Evolutionary conservation across 768 basidiomycete genomes (phyloP).

Genomic region (button mushroom (Agaricus bisporus)): DNA sequence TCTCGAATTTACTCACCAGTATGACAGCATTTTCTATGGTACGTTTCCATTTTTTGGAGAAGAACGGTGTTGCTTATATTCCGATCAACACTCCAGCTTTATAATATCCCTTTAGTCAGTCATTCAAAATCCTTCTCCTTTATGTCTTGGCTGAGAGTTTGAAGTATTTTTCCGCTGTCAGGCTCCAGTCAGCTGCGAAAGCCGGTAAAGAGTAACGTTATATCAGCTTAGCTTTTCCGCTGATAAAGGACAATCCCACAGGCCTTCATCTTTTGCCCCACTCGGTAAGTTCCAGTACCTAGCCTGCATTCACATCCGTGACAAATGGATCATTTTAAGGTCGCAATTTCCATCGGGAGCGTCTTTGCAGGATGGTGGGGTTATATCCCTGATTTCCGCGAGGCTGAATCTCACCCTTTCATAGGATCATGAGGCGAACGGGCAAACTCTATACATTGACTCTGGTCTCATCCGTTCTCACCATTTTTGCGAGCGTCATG

Average conservation of each 20-base stretch:
- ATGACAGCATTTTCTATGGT: slow-evolving; percentile 80
- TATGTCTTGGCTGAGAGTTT: background rate
- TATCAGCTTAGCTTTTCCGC: slow-evolving; percentile 8
- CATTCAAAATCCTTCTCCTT: slow-evolving; percentile 1
- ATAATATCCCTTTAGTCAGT: slow-evolving; percentile 77
- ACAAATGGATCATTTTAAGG: slow-evolving; percentile 32
- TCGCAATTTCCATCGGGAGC: slow-evolving; percentile 80
- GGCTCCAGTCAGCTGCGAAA: slow-evolving; percentile 56
- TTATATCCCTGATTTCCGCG: background rate
- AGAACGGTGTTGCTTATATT: slow-evolving; percentile 1
- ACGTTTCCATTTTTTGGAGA: slow-evolving; percentile 16
- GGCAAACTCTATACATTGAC: slow-evolving; percentile 82
- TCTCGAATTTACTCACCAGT: slow-evolving; percentile 74
- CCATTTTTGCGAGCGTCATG: slow-evolving; percentile 51
- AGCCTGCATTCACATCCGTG: slow-evolving; percentile 12
- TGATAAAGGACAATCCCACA: slow-evolving; percentile 23
- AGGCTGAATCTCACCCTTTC: slow-evolving; percentile 12
- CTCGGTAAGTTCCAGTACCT: slow-evolving; percentile 47
- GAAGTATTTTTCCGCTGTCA: slow-evolving; percentile 82
- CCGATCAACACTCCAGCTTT: slow-evolving; percentile 44
- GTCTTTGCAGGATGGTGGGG: slow-evolving; percentile 81
- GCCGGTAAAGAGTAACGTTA: slow-evolving; percentile 47
- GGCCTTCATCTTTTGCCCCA: slow-evolving; percentile 87
- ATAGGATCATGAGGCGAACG: slow-evolving; percentile 79
- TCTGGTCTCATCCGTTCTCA: slow-evolving; percentile 53